Percentiles rank a stretch among this genome's conserved stretches.
phyloP scores from a whole-genome alignment of 2,329 filamentous ascomycete genomes.

The Claviceps sp. region DNA sequence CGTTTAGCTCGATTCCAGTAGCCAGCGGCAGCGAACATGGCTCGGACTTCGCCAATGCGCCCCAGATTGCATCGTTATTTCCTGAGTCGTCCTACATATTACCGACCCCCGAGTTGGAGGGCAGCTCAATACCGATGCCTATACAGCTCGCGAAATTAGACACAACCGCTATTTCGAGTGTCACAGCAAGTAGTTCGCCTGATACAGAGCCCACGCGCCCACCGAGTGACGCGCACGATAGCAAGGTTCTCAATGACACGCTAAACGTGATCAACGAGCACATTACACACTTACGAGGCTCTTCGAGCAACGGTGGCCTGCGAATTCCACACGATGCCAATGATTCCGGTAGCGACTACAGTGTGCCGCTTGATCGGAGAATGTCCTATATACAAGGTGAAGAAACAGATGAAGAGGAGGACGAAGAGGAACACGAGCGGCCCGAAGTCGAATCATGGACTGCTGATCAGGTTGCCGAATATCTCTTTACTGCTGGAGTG shows the following conservation, averaged over 20 bases:
- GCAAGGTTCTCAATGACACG: slow-evolving; percentile 82
- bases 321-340: slow-evolving; percentile 45
- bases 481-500: slow-evolving; percentile 72
- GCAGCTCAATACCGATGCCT: slow-evolving; percentile 27
- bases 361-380: slow-evolving; percentile 60
- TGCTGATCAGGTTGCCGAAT: slow-evolving; percentile 72
- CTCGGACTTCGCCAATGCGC: slow-evolving; percentile 10
- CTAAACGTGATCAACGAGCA: slow-evolving; percentile 94
- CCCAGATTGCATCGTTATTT: slow-evolving; percentile 17
- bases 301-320: slow-evolving; percentile 36
- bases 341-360: slow-evolving; percentile 85
- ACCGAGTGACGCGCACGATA: slow-evolving; percentile 34
- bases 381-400: slow-evolving; percentile 87
- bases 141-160: slow-evolving; percentile 27
- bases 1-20: slow-evolving; percentile 18
- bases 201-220: slow-evolving; percentile 22
- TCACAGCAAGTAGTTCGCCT: slow-evolving; percentile 16
- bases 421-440: slow-evolving; percentile 53
- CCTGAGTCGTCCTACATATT: slow-evolving; percentile 13
- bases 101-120: slow-evolving; percentile 19
- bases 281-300: slow-evolving; percentile 67
- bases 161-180: slow-evolving; percentile 14
- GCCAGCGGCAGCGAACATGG: slow-evolving; percentile 13
- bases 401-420: slow-evolving; percentile 93
- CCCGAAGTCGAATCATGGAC: slow-evolving; percentile 70